Evolutionary conservation across 1,284 basidiomycete species (phyloP).

Genomic region (Microbotryomycetes sp.): DNA sequence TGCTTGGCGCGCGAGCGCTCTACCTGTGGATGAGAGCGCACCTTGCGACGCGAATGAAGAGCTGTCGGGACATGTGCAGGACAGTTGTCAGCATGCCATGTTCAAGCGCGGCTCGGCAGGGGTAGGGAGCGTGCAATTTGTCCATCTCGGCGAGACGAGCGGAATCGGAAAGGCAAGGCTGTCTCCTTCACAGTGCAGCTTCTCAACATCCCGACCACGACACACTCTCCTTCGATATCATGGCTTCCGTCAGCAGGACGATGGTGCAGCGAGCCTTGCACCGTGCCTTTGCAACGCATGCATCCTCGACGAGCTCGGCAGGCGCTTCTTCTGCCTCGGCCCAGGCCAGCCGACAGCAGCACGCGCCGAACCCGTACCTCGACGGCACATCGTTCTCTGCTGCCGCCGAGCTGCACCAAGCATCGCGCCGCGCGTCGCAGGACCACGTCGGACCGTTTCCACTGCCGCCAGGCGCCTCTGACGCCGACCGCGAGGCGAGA

Average conservation of each 20-base stretch:
- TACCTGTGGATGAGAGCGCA: background rate
- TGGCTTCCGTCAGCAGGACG: no score
- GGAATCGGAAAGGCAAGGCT: no score
- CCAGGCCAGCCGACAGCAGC: no score
- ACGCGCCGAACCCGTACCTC: no score
- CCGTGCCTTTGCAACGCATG: background rate
- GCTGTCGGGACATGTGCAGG: no score
- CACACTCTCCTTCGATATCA: no score
- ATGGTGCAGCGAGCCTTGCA: no score
- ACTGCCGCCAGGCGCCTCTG: slow-evolving; percentile 1
- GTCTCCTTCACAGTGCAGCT: no score
- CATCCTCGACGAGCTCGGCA: background rate
- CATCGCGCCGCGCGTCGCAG: background rate
- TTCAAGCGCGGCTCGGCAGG: no score
- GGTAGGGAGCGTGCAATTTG: slow-evolving; percentile 8
- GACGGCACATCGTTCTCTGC: background rate
- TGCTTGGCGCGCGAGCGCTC: background rate
- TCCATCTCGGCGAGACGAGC: slow-evolving; percentile 4
- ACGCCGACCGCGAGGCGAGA: background rate
- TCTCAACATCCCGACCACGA: no score
- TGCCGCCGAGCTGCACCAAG: background rate
- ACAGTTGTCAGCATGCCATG: no score
- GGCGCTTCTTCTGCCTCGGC: background rate
- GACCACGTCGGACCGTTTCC: slow-evolving; percentile 26
- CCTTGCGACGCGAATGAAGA: slow-evolving; percentile 18